Percentiles rank a stretch among this genome's conserved stretches.
Conservation (phyloP, 2,329 filamentous ascomycete species). For the Pestalotiopsis sp. region DNA sequence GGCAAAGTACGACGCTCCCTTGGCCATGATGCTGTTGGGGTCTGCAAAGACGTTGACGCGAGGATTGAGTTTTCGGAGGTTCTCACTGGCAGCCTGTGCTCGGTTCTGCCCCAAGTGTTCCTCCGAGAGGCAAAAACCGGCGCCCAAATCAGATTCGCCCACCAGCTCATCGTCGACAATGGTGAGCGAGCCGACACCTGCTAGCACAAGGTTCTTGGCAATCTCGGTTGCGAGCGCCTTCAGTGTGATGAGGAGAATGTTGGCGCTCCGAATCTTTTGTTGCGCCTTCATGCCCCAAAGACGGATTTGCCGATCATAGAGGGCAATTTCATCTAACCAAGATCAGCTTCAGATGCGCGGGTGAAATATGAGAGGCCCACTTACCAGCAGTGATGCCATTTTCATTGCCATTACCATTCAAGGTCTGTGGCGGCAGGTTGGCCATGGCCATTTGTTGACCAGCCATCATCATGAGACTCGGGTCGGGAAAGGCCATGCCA, state of each 20-base stretch:
- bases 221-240: slow-evolving; percentile 91
- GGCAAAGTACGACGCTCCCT: slow-evolving; percentile 74
- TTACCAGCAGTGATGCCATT: slow-evolving; percentile 33
- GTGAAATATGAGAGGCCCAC: not conserved
- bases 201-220: slow-evolving; percentile 94
- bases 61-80: slow-evolving; percentile 85
- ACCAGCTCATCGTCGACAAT: slow-evolving; percentile 79
- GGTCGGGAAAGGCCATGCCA: slow-evolving; percentile 12
- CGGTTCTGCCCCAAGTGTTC: slow-evolving; percentile 80
- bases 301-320: slow-evolving; percentile 96
- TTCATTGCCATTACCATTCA: slow-evolving; percentile 5
- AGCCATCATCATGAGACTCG: slow-evolving; percentile 15
- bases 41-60: slow-evolving; percentile 79
- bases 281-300: slow-evolving; percentile 97
- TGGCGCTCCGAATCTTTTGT: slow-evolving; percentile 86
- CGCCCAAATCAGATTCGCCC: slow-evolving; percentile 77
- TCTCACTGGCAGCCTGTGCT: slow-evolving; percentile 76
- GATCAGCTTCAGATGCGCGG: slow-evolving; percentile 16
- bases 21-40: slow-evolving; percentile 65
- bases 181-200: slow-evolving; percentile 88
- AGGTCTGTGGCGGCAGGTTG: not conserved
- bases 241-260: slow-evolving; percentile 86
- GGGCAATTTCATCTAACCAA: slow-evolving; percentile 81
- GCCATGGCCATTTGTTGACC: slow-evolving; percentile 10
- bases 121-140: slow-evolving; percentile 77